phyloP scores from a whole-genome alignment of 1,284 basidiomycete species.

The Acaromyces ingoldii region DNA sequence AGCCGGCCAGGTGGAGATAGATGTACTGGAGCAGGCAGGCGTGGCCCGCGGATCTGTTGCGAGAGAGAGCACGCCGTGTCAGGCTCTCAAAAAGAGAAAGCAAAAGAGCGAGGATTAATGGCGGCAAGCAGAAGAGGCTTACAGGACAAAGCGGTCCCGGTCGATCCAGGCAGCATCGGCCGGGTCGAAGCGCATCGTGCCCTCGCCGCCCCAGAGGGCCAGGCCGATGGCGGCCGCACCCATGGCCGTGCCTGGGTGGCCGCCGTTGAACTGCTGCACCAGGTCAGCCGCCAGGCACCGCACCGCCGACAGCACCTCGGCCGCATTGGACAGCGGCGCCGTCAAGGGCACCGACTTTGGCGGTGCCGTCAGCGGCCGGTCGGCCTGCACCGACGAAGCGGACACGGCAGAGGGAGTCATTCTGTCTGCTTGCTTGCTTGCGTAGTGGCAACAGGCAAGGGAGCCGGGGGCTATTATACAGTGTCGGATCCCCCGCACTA shows the following conservation, averaged over 20 bases:
- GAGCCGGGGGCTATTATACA: too few relatives aligned
- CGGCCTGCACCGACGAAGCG: too few relatives aligned
- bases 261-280: slow-evolving; percentile 51
- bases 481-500: too few relatives aligned
- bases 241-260: slow-evolving; percentile 55
- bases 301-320: slow-evolving; percentile 47
- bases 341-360: too few relatives aligned
- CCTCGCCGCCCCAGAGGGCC: slow-evolving; percentile 13
- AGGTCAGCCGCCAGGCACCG: slow-evolving; percentile 51
- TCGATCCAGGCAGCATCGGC: slow-evolving; percentile 26
- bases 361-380: too few relatives aligned
- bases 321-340: too few relatives aligned
- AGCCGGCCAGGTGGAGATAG: slow-evolving; percentile 74
- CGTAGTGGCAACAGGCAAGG: too few relatives aligned
- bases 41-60: slow-evolving; percentile 68
- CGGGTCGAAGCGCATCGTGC: slow-evolving; percentile 49
- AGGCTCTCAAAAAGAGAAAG: too few relatives aligned
- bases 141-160: slow-evolving; percentile 65
- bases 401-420: too few relatives aligned
- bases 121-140: slow-evolving; percentile 64
- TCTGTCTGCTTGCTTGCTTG: too few relatives aligned
- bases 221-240: slow-evolving; percentile 19
- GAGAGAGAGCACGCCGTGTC: too few relatives aligned
- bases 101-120: too few relatives aligned
- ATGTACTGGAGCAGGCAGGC: slow-evolving; percentile 64